Base-by-base conservation (phyloP, 2,329 filamentous ascomycete species). In the Cladosporium austrohemisphaericum region DNA sequence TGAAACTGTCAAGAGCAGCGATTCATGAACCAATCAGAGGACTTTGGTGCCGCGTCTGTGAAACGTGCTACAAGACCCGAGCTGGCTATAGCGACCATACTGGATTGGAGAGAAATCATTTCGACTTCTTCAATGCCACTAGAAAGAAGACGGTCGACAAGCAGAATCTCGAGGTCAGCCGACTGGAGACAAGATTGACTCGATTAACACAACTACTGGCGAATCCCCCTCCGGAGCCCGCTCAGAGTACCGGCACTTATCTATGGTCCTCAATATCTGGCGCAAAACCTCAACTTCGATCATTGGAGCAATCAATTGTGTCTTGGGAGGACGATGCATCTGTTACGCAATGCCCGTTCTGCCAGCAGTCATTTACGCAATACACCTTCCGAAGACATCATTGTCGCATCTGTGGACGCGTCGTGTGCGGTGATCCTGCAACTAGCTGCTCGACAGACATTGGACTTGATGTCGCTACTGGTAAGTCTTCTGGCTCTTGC, bases 41-140 rank as follows among this genome's bases (percentile, higher is more conserved):
- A 6, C 80, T 88, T 58, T 98, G 93, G 93, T 95, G 88, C 60
- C 76, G 93, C 44, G 92, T 97, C 2, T 98, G 93, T 65, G 93
- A 98, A 72, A 97, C 93, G n/a, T 98, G 93, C 71, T 98, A 93
- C 72, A 97, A 96, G 72, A 95, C 90, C 44, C 81, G 93, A 60
- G 88, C 91, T 20, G 93, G 93, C 3, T 98, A 98, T 69, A 95
- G 94, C 64, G 91, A 98, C 50, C 58, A 61, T 41, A 54, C 51
- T 68, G 80, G 90, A 1, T 67, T 84, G 2, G 74, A 83, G 50
- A 75, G 83, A 52, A 84, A 95, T 60, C 86, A 90, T 59, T 90
- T 81, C 3, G 71, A 74, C n/a, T 72, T 74, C 3, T 96, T 98
- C 59, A 70, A 76, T 10, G 76, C 77, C 3, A 77, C 86, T n/a